Conservation (phyloP, 2,329 filamentous ascomycete genomes). For the Trichoderma gracile region DNA sequence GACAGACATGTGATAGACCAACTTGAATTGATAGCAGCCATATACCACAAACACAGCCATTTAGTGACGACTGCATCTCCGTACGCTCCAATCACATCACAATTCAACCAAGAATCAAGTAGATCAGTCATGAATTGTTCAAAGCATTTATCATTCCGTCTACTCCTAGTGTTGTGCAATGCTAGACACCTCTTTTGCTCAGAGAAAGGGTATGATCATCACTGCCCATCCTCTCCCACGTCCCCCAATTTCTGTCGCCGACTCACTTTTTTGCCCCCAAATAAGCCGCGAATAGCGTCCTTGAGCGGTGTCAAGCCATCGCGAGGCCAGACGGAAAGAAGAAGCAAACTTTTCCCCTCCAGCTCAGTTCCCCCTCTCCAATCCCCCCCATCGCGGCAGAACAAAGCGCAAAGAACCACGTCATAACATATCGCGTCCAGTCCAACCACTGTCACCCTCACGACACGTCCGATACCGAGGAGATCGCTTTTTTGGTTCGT, state of each 20-base stretch:
- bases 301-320: conserved; percentile 25
- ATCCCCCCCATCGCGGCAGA: conserved; percentile 11
- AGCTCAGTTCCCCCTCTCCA: background rate
- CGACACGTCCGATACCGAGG: conserved; percentile 2
- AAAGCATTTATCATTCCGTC: conserved; percentile 41
- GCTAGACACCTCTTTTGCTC: conserved; percentile 37
- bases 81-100: background rate
- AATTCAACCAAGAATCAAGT: background rate
- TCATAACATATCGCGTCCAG: conserved; percentile 11
- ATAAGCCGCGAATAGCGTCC: conserved; percentile 27
- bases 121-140: conserved; percentile 25
- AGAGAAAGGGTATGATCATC: conserved; percentile 33
- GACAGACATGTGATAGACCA: no score
- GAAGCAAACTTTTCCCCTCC: background rate
- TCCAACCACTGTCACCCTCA: conserved; percentile 24
- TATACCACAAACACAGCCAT: background rate
- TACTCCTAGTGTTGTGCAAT: conserved; percentile 41
- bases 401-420: conserved; percentile 16
- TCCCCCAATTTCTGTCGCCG: conserved; percentile 25
- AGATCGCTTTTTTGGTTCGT: conserved; percentile 8
- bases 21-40: no score
- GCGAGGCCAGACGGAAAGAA: conserved; percentile 5
- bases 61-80: no score
- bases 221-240: conserved; percentile 26
- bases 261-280: conserved; percentile 24